Evolutionary conservation across 495 filamentous ascomycete genomes (phyloP).

Genomic region (Lasiosphaeris hirsuta): DNA sequence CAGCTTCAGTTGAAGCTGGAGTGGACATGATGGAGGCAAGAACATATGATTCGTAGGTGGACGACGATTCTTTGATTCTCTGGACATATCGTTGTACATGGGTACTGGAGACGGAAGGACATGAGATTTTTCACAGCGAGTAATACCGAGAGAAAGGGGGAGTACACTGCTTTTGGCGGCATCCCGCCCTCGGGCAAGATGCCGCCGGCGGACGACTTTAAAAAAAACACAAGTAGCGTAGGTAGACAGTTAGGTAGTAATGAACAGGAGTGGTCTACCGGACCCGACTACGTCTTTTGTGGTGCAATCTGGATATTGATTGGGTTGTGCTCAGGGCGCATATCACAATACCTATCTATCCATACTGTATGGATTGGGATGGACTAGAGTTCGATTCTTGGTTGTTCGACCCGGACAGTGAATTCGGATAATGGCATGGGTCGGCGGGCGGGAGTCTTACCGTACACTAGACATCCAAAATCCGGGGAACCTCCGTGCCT

Average conservation of each 20-base stretch:
- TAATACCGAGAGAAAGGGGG: background rate
- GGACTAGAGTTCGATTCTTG: too few relatives aligned
- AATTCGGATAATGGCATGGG: too few relatives aligned
- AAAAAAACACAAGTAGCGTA: background rate
- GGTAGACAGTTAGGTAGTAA: conserved; percentile 14
- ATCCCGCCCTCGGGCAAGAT: background rate
- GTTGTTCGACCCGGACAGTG: too few relatives aligned
- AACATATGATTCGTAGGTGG: conserved; percentile 33
- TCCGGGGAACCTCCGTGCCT: too few relatives aligned
- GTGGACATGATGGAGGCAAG: conserved; percentile 24
- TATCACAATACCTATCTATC: too few relatives aligned
- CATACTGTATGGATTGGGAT: too few relatives aligned
- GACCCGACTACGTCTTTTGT: background rate
- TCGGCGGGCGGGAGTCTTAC: too few relatives aligned
- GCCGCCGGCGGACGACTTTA: background rate
- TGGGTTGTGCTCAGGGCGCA: too few relatives aligned
- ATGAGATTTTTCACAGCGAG: background rate
- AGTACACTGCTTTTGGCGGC: background rate
- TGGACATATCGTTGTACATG: conserved; percentile 40
- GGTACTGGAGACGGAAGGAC: background rate
- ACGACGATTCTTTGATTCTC: conserved; percentile 34
- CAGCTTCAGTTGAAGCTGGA: conserved; percentile 13
- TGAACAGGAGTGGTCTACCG: background rate
- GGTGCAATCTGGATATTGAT: background rate
- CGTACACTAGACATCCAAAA: too few relatives aligned